phyloP scores from a whole-genome alignment of 2,329 filamentous ascomycete species.

The Lasiodiplodia theobromae region DNA sequence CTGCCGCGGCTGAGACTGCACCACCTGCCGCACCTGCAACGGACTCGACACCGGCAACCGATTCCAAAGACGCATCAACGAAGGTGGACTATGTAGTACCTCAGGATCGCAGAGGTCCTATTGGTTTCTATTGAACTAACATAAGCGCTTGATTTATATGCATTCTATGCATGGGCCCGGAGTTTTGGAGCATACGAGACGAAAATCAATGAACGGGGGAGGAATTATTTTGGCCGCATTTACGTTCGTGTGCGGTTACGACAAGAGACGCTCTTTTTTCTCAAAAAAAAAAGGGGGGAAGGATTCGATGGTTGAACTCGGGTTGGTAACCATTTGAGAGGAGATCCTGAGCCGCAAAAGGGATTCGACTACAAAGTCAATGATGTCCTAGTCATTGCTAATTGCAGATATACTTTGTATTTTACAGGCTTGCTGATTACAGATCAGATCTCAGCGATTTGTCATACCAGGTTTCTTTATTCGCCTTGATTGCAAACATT shows the following conservation, averaged over 20 bases:
- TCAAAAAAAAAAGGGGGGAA: too few relatives aligned
- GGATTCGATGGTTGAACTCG: too few relatives aligned
- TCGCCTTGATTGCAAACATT: neutral
- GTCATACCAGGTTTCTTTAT: neutral
- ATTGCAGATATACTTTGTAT: neutral
- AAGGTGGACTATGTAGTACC: conserved; percentile 11
- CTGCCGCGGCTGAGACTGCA: conserved; percentile 16
- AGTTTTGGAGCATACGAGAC: neutral
- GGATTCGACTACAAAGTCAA: neutral
- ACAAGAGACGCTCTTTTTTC: too few relatives aligned
- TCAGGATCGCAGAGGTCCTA: neutral
- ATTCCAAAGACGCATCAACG: conserved; percentile 1
- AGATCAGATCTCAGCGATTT: neutral
- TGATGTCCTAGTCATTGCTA: neutral
- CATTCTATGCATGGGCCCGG: neutral
- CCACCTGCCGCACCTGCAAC: neutral
- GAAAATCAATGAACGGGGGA: neutral
- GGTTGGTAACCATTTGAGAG: neutral
- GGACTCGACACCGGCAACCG: neutral
- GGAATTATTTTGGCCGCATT: neutral
- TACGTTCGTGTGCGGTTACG: neutral
- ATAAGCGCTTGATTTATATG: neutral
- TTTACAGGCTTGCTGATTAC: neutral
- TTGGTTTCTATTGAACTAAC: conserved; percentile 6
- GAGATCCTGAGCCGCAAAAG: neutral